These are phyloP conservation scores for Elsinoe ampelina DNA, from an alignment of 2,329 filamentous ascomycete species.

Conservation along the genomic window DNA sequence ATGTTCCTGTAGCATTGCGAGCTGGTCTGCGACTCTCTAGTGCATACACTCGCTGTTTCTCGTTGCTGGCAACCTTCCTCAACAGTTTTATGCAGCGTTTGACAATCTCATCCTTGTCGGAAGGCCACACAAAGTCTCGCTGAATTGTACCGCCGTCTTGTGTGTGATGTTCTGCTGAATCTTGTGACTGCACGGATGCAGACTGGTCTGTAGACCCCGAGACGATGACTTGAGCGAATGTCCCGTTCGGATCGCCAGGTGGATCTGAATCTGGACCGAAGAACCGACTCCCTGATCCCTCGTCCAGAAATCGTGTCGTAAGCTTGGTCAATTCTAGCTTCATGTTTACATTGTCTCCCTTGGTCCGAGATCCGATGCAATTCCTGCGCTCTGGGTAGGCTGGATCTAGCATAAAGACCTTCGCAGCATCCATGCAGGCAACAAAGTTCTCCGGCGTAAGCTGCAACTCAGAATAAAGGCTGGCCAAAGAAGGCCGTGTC, in stretches of 20 bases:
- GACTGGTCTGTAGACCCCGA: not conserved
- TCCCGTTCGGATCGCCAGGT: conserved; percentile 17
- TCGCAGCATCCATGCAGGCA: conserved; percentile 46
- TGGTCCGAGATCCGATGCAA: conserved; percentile 45
- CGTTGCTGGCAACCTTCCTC: conserved; percentile 51
- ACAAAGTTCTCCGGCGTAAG: conserved; percentile 49
- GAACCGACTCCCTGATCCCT: conserved; percentile 31
- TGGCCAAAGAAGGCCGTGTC: conserved; percentile 49
- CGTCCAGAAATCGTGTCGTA: conserved; percentile 45
- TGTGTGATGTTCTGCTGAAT: not conserved
- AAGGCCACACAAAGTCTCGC: conserved; percentile 44
- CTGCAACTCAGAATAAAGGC: conserved; percentile 47
- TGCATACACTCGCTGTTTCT: conserved; percentile 49
- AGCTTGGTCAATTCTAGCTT: conserved; percentile 49
- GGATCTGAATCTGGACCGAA: conserved; percentile 33
- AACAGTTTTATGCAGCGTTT: conserved; percentile 49
- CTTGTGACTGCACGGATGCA: not conserved
- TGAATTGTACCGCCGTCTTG: not conserved
- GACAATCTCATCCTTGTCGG: conserved; percentile 47
- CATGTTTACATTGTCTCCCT: conserved; percentile 44
- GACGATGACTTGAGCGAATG: not conserved
- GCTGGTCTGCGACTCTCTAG: conserved; percentile 46
- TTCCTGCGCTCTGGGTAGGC: conserved; percentile 45
- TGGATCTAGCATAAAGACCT: conserved; percentile 49
- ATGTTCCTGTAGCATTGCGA: conserved; percentile 37